Evolutionary conservation across 2,329 filamentous ascomycete genomes (phyloP).

Genomic region (Fusarium subtropicale): DNA sequence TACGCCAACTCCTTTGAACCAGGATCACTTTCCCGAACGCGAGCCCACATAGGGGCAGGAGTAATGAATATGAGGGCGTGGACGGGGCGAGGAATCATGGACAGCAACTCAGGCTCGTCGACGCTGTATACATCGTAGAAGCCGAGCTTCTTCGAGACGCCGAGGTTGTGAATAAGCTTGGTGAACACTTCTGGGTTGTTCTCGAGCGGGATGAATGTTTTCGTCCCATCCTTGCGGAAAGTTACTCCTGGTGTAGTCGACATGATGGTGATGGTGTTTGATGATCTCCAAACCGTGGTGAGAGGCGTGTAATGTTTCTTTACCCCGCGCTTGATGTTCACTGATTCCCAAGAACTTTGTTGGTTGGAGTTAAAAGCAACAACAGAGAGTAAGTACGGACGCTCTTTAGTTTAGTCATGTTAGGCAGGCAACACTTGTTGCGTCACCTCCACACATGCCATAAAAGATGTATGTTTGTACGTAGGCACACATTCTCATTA

Average conservation of each 20-base stretch:
- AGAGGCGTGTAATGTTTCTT: not conserved
- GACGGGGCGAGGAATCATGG: conserved; percentile 77
- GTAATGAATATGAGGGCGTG: conserved; percentile 85
- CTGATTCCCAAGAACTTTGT: not conserved
- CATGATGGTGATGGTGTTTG: conserved; percentile 31
- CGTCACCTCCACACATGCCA: conserved; percentile 16
- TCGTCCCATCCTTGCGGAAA: conserved; percentile 42
- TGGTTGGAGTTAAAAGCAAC: conserved; percentile 4
- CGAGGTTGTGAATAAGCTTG: conserved; percentile 75
- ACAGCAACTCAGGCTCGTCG: conserved; percentile 79
- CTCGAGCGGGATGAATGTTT: conserved; percentile 57
- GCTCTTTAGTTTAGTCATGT: conserved; percentile 2
- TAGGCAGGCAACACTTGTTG: conserved; percentile 27
- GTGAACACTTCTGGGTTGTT: conserved; percentile 84
- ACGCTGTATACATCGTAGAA: conserved; percentile 89
- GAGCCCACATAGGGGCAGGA: conserved; percentile 66
- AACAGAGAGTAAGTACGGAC: not conserved
- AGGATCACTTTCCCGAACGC: conserved; percentile 49
- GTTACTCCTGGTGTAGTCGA: conserved; percentile 32
- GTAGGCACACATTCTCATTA: not conserved
- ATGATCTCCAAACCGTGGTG: not conserved
- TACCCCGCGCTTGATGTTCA: conserved; percentile 19
- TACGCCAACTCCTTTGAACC: conserved; percentile 48
- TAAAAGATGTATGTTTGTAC: not conserved
- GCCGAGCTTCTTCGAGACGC: conserved; percentile 72